A percentile compares a stretch with the other conserved stretches of the same genome.
Conservation (phyloP, 73 alveolate species). For the Stentor roeselii region DNA sequence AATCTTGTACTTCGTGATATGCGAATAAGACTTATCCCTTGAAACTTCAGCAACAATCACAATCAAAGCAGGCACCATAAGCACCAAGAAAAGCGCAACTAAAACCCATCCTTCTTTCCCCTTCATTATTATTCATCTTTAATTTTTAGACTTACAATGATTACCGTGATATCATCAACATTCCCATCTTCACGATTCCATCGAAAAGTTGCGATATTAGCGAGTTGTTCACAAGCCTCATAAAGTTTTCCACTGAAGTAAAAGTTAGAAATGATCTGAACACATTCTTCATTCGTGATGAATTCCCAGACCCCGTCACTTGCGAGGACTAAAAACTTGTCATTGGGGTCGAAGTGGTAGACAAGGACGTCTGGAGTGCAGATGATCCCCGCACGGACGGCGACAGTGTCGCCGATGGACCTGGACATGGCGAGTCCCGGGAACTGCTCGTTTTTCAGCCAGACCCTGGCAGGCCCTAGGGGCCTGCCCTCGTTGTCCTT, state of each 20-base stretch:
- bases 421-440: slow-evolving; percentile 99
- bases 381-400: slow-evolving; percentile 88
- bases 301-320: slow-evolving; percentile 86
- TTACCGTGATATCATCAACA: slow-evolving; percentile 52
- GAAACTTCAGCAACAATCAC: not conserved
- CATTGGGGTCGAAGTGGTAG: slow-evolving; percentile 41
- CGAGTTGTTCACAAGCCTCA: slow-evolving; percentile 38
- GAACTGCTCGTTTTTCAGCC: slow-evolving; percentile 63
- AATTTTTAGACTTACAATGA: slow-evolving; percentile 33
- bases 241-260: slow-evolving; percentile 25
- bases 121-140: not conserved
- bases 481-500: slow-evolving; percentile 55
- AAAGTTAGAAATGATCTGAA: not conserved
- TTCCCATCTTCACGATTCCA: slow-evolving; percentile 40
- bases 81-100: not conserved
- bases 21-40: not conserved
- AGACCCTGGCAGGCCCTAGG: slow-evolving; percentile 83
- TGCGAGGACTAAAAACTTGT: slow-evolving; percentile 64
- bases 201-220: slow-evolving; percentile 26
- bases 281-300: slow-evolving; percentile 29
- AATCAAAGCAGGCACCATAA: slow-evolving; percentile 11
- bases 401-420: slow-evolving; percentile 91
- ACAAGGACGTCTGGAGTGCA: slow-evolving; percentile 69
- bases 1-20: not conserved
- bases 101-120: not conserved